phyloP scores from a whole-genome alignment of 2,329 filamentous ascomycete species.

The Drechslerella stenobrocha region DNA sequence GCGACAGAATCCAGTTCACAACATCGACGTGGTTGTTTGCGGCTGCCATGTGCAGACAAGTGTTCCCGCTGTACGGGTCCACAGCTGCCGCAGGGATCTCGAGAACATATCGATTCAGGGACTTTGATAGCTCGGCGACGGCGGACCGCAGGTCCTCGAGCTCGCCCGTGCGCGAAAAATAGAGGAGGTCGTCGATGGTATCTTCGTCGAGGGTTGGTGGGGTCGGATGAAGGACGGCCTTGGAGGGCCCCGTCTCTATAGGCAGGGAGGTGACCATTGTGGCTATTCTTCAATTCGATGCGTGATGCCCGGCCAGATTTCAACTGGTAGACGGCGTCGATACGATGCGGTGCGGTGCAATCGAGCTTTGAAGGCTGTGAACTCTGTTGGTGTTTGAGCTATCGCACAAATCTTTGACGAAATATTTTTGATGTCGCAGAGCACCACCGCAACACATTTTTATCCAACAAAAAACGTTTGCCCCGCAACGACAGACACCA shows the following conservation, averaged over 20 bases:
- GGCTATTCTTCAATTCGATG: neutral
- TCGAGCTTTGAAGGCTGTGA: neutral
- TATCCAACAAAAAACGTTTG: too few species aligned
- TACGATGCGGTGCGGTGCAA: neutral
- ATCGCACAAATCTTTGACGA: too few species aligned
- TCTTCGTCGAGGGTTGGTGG: slow-evolving; percentile 67
- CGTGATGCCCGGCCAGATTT: too few species aligned
- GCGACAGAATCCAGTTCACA: slow-evolving; percentile 61
- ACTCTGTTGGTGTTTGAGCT: too few species aligned
- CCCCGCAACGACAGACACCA: too few species aligned
- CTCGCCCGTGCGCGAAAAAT: slow-evolving; percentile 79
- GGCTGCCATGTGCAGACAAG: slow-evolving; percentile 82
- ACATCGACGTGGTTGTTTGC: slow-evolving; percentile 74
- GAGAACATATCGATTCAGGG: slow-evolving; percentile 58
- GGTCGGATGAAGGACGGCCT: slow-evolving; percentile 24
- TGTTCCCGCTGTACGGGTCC: slow-evolving; percentile 76
- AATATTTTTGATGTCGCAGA: too few species aligned
- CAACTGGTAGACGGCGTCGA: too few species aligned
- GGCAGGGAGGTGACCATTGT: neutral
- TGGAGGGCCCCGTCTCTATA: slow-evolving; percentile 19
- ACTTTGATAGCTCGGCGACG: slow-evolving; percentile 58
- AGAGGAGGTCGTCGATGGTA: slow-evolving; percentile 87
- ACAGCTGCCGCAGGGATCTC: slow-evolving; percentile 70
- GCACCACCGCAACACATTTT: too few species aligned
- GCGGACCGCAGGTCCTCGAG: slow-evolving; percentile 66